These are phyloP conservation scores for Firmiana major DNA, from an alignment of 345 rosid genomes.

Conservation along the genomic window DNA sequence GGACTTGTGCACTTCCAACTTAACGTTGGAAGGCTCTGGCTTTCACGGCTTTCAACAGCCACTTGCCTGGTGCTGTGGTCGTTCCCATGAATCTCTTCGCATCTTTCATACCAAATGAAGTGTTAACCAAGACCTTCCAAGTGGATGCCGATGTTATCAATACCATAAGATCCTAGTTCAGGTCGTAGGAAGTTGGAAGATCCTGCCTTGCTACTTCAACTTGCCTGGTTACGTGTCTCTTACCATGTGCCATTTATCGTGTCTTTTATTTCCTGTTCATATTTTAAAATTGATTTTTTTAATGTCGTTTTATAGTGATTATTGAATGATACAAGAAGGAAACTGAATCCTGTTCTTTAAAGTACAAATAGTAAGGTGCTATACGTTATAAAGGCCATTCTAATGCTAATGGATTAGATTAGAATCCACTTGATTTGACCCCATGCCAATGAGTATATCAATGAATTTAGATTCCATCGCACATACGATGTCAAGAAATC, in stretches of 20 bases:
- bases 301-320: too few species aligned
- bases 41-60: constrained; percentile 74
- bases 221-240: not conserved
- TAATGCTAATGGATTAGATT: too few species aligned
- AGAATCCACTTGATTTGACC: not conserved
- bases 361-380: too few species aligned
- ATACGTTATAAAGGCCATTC: too few species aligned
- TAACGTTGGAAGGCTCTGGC: constrained; percentile 64
- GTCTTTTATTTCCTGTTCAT: too few species aligned
- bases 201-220: not conserved
- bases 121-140: constrained; percentile 50
- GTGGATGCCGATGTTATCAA: constrained; percentile 36
- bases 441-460: too few species aligned
- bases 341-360: too few species aligned
- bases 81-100: constrained; percentile 38
- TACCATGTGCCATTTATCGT: too few species aligned
- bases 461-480: too few species aligned
- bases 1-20: constrained; percentile 72
- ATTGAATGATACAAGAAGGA: too few species aligned
- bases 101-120: constrained; percentile 49
- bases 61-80: constrained; percentile 48
- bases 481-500: too few species aligned
- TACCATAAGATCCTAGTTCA: constrained; percentile 47
- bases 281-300: too few species aligned
- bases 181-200: not conserved